These are phyloP conservation scores for Hyphopichia fennica DNA, from an alignment of 1,139 yeast species.

Conservation along the genomic window DNA sequence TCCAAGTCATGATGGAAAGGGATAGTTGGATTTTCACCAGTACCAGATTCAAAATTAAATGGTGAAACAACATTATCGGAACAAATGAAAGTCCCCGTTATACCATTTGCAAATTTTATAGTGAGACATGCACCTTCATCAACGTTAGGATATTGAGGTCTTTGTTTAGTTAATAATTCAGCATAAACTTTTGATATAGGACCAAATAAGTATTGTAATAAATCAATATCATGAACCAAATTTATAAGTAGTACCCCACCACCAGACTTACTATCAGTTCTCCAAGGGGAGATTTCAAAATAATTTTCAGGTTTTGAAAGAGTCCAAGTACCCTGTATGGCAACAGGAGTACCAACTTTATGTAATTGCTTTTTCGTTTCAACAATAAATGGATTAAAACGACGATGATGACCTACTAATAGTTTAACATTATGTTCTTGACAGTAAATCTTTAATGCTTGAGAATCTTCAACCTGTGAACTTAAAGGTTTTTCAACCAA, in stretches of 20 bases:
- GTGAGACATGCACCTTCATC: conserved; percentile 45
- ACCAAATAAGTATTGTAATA: conserved; percentile 38
- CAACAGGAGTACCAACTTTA: conserved; percentile 32
- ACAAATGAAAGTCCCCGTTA: conserved; percentile 40
- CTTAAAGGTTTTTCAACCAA: conserved; percentile 42
- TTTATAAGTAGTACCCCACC: conserved; percentile 43
- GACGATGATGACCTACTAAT: conserved; percentile 41
- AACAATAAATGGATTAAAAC: conserved; percentile 40
- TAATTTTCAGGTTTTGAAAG: conserved; percentile 34
- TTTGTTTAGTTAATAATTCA: conserved; percentile 32
- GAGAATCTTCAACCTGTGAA: conserved; percentile 30
- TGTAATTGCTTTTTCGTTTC: conserved; percentile 31
- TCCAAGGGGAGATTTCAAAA: conserved; percentile 35
- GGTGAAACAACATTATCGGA: conserved; percentile 41
- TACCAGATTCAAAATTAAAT: conserved; percentile 39
- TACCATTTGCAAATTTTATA: conserved; percentile 31
- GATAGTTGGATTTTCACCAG: conserved; percentile 43
- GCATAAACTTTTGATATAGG: conserved; percentile 40
- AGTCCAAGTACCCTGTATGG: conserved; percentile 43
- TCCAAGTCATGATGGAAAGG: conserved; percentile 27
- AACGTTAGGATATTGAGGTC: conserved; percentile 27
- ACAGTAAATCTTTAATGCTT: conserved; percentile 27
- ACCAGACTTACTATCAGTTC: conserved; percentile 31
- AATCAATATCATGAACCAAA: conserved; percentile 41
- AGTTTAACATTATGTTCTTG: conserved; percentile 22